Evolutionary conservation across 2,329 filamentous ascomycete species (phyloP), one percentile per base, ranked within the genome.

Genomic region (Dactylellina haptotyla): DNA sequence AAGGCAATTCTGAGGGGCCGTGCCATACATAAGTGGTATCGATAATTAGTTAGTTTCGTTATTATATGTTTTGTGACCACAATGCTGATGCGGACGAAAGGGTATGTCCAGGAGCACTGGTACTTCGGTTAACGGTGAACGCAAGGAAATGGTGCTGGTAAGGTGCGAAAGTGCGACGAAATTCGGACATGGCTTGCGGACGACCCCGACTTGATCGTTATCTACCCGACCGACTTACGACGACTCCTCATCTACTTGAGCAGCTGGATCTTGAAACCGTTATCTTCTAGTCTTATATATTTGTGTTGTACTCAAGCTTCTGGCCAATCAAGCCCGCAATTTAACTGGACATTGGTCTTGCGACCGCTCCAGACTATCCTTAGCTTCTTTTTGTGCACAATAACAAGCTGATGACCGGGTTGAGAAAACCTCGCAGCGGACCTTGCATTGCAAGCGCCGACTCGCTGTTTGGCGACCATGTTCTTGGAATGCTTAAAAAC

Each of bases 1-100:
- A 73, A 73, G 69, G 69, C 69, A 73, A 73, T 73, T 73, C 69
- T 73, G 69, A 73, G 69, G 61, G 69, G 50, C 39, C 18, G n/a
- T 34, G 25, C 10, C 20, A 23, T 9, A 4, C 41, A 59, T n/a
- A n/a, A n/a, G n/a, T n/a, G n/a, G n/a, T n/a, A n/a, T n/a, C n/a
- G 10, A 10, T 62, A 34, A 45, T 45, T 54, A 51, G 53, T 34
- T 18, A 37, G 30, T 30, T 23, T 18, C 39, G 32, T 28, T 23
- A 34, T 39, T 28, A 54, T 48, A 39, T 58, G 41, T 16, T 41
- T 62, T 26, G 34, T 54, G 30, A 32, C 10, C 5, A 26, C 16
- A 46, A 59, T 53, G 32, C 63, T 67, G 53, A 67, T 67, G 25
- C 20, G 25, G 46, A 6, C 2, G 28, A 43, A 34, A 16, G 18